Base-by-base conservation (phyloP, 352 stramenopile genomes). In the Pythium coloratum region DNA sequence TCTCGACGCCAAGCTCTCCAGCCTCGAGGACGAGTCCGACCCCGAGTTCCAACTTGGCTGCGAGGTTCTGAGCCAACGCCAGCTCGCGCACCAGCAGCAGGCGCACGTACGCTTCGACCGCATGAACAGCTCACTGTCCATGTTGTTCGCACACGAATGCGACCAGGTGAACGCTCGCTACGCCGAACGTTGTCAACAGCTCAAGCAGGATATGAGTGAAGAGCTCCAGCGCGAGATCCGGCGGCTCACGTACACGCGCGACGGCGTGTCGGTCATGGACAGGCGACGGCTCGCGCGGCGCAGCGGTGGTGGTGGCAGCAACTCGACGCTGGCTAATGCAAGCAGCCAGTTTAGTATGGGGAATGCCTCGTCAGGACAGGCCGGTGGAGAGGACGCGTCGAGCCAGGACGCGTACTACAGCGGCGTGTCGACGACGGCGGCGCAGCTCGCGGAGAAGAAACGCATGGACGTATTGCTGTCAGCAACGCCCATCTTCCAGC, bases 191-290 rank as follows among this genome's bases (percentile, higher is more conserved):
- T 91, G 82, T 55, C 56, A 56, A 30, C 69, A 83, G 67, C 74
- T 91, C 12, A 62, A 91, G 64, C 59, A 58, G 34, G 75, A 80
- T 53, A 89, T 89, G 79, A 63, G 72, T 54, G 60, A 64, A 4
- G 82, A 87, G 38, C 72, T 89, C 18, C 56, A 76, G 42, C 72
- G 78, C n/a, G 82, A 91, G 64, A 78, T 91, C 44, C 63, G 67
- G 50, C 71, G 81, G 9, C 71, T 91, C 4, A 67, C 81, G 63
- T 84, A 75, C 32, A 75, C 82, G 30, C 82, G 85, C 51, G 80
- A 89, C 36, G 82, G 78, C 20, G 82, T 91, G 30, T 86, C 80
- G 14, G 80, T 91, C 30, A 89, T 82, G 65, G 85, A 82, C 72
- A 76, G 82, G 26, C 77, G 82, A 8, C 78, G 82, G 6, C 51